Evolutionary conservation across 306 rosid genomes (phyloP).

Genomic region (Neltuma alba): DNA sequence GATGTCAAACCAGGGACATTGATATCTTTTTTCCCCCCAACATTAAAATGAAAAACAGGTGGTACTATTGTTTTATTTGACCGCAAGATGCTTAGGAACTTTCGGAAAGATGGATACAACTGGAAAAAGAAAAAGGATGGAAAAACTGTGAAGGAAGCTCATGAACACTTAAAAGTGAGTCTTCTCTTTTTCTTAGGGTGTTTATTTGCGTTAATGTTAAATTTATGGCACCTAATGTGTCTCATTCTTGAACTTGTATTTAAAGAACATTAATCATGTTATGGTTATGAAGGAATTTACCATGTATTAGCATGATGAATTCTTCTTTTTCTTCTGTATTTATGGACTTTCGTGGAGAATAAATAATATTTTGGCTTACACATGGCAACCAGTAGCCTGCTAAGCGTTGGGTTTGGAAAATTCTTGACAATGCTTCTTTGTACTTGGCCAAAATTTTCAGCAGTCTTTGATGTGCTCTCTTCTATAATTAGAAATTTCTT

Average conservation of each 20-base stretch:
- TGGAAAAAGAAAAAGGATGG: slow-evolving; percentile 99
- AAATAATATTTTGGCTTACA: not conserved
- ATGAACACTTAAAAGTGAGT: slow-evolving; percentile 96
- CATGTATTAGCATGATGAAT: not conserved
- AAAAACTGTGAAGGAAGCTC: slow-evolving; percentile 97
- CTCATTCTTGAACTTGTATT: slow-evolving; percentile 4
- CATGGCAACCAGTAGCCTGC: not conserved
- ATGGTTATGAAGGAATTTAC: slow-evolving; percentile 1
- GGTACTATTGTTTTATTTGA: slow-evolving; percentile 83
- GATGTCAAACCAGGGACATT: not conserved
- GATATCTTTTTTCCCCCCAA: not conserved
- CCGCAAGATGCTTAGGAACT: slow-evolving; percentile 93
- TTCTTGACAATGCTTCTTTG: slow-evolving; percentile 14
- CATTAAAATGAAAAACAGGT: slow-evolving; percentile 56
- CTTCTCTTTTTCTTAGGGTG: slow-evolving; percentile 22
- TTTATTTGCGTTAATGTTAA: slow-evolving; percentile 18
- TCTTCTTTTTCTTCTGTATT: slow-evolving; percentile 16
- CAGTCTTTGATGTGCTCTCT: slow-evolving; percentile 11
- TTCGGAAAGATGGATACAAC: slow-evolving; percentile 94
- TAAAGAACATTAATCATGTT: slow-evolving; percentile 22
- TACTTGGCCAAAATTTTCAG: not conserved
- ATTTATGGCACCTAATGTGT: slow-evolving; percentile 18
- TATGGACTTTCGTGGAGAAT: slow-evolving; percentile 21
- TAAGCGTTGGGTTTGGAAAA: slow-evolving; percentile 10
- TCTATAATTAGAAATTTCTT: slow-evolving; percentile 7